Evolutionary conservation across 768 basidiomycete genomes (phyloP).

Genomic region (Rhizopogon vinicolor): DNA sequence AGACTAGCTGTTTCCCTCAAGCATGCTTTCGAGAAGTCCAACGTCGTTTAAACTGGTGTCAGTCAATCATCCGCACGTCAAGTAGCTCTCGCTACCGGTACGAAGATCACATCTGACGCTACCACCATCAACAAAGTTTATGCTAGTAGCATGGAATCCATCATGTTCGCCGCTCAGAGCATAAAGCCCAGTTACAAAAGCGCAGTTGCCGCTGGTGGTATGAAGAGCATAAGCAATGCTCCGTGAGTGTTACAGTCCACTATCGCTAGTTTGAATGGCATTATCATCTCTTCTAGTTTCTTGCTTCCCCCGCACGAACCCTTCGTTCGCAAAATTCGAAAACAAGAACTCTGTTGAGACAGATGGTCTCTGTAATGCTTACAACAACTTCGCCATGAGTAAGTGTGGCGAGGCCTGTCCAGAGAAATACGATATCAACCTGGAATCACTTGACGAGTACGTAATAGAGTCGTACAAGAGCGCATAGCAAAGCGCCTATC

Average conservation of each 20-base stretch:
- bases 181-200: slow-evolving; percentile 83
- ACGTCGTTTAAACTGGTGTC: slow-evolving; percentile 94
- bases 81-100: slow-evolving; percentile 82
- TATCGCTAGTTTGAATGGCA: slow-evolving; percentile 1
- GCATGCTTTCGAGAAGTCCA: slow-evolving; percentile 78
- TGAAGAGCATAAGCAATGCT: slow-evolving; percentile 99
- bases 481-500: slow-evolving; percentile 89
- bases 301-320: slow-evolving; percentile 75
- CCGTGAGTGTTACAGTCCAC: slow-evolving; percentile 59
- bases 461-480: slow-evolving; percentile 95
- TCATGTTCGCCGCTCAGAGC: slow-evolving; percentile 90
- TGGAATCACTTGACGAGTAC: slow-evolving; percentile 86
- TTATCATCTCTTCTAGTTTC: slow-evolving; percentile 44
- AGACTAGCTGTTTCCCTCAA: slow-evolving; percentile 50
- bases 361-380: slow-evolving; percentile 96
- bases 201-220: slow-evolving; percentile 92
- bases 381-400: slow-evolving; percentile 98
- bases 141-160: slow-evolving; percentile 93
- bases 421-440: slow-evolving; percentile 74
- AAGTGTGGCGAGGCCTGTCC: slow-evolving; percentile 90
- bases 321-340: slow-evolving; percentile 84
- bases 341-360: slow-evolving; percentile 82
- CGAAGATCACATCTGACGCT: slow-evolving; percentile 82
- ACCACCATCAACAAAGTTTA: slow-evolving; percentile 99
- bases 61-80: slow-evolving; percentile 97